These are phyloP conservation scores for Pichia phayaonensis DNA, from an alignment of 805 yeast genomes.

Conservation along the genomic window DNA sequence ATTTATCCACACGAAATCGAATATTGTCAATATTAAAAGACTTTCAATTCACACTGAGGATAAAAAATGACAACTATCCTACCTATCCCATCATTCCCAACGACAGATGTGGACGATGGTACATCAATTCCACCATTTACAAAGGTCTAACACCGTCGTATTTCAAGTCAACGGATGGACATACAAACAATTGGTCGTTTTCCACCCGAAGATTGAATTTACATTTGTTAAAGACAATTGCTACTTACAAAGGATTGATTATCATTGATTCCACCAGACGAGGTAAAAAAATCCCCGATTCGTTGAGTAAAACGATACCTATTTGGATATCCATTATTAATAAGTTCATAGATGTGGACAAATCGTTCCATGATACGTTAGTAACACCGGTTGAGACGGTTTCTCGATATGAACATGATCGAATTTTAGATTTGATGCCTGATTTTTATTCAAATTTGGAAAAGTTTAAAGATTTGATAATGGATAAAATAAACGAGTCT, in stretches of 20 bases:
- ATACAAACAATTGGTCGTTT: constrained; percentile 72
- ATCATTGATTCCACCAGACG: constrained; percentile 81
- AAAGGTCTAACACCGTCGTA: constrained; percentile 42
- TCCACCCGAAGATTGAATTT: constrained; percentile 66
- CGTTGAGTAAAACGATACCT: constrained; percentile 79
- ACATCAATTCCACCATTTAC: constrained; percentile 41
- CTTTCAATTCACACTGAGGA: constrained; percentile 39
- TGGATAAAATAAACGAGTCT: constrained; percentile 16
- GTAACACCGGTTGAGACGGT: constrained; percentile 44
- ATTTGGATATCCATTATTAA: constrained; percentile 86
- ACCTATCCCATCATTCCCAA: constrained; percentile 52
- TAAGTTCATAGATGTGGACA: constrained; percentile 36
- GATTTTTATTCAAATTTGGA: neutral
- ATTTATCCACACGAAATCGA: constrained; percentile 32
- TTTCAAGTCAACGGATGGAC: constrained; percentile 92
- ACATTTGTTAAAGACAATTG: constrained; percentile 51
- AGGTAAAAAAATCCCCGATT: constrained; percentile 82
- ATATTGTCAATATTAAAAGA: constrained; percentile 69
- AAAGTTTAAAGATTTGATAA: constrained; percentile 9
- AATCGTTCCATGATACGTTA: constrained; percentile 7
- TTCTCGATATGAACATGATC: constrained; percentile 46
- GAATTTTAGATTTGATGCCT: constrained; percentile 44
- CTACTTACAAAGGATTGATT: constrained; percentile 38
- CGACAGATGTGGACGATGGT: constrained; percentile 87
- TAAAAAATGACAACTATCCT: constrained; percentile 23